These are phyloP conservation scores for Phytophthora colocasiae DNA, from an alignment of 352 stramenopile species.

Conservation along the genomic window DNA sequence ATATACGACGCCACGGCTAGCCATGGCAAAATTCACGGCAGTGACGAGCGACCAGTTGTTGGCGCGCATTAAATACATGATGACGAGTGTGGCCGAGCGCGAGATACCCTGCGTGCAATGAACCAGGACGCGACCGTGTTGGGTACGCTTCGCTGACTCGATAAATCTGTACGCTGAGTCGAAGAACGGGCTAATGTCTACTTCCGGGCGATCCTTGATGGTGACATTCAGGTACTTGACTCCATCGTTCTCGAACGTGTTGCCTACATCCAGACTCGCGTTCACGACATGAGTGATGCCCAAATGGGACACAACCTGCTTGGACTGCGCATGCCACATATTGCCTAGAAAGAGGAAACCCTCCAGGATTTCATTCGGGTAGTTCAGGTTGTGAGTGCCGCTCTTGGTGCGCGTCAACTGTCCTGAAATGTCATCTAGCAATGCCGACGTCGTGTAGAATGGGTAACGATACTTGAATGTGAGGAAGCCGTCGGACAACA, in stretches of 20 bases:
- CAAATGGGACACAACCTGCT: conserved; percentile 76
- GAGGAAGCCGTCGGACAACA: conserved; percentile 80
- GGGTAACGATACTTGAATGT: conserved; percentile 88
- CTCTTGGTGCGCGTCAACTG: conserved; percentile 78
- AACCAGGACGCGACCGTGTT: conserved; percentile 81
- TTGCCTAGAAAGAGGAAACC: conserved; percentile 89
- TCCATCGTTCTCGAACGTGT: conserved; percentile 74
- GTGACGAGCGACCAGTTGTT: conserved; percentile 88
- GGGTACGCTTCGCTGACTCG: conserved; percentile 75
- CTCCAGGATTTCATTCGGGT: conserved; percentile 90
- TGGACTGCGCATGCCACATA: conserved; percentile 89
- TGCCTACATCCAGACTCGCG: conserved; percentile 78
- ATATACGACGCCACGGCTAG: conserved; percentile 81
- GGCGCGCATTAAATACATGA: conserved; percentile 89
- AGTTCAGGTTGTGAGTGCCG: conserved; percentile 88
- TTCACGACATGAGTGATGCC: conserved; percentile 90
- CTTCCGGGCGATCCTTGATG: conserved; percentile 81
- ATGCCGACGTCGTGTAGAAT: conserved; percentile 82
- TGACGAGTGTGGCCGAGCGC: conserved; percentile 80
- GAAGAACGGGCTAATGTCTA: conserved; percentile 78
- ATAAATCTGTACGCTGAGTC: conserved; percentile 79
- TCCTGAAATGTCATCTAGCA: conserved; percentile 70
- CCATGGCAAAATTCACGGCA: conserved; percentile 80
- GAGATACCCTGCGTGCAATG: conserved; percentile 90
- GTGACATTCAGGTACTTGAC: conserved; percentile 81